These are phyloP conservation scores for Pseudocercospora ulei DNA, from an alignment of 2,329 filamentous ascomycete genomes.

Conservation along the genomic window DNA sequence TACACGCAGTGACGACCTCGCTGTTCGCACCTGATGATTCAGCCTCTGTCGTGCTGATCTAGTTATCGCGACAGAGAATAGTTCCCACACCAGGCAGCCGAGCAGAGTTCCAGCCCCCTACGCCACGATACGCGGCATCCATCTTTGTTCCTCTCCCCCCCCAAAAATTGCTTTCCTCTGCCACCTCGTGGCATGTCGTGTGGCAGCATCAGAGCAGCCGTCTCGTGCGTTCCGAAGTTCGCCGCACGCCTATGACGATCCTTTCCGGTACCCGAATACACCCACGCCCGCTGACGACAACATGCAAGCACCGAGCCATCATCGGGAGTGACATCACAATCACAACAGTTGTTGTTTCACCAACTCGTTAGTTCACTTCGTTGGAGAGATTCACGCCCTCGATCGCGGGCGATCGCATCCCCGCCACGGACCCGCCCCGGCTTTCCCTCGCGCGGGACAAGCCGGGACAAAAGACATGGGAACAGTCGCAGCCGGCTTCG, in stretches of 20 bases:
- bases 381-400: too few relatives aligned
- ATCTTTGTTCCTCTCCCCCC: conserved; percentile 4
- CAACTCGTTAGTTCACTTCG: neutral
- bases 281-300: conserved; percentile 14
- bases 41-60: neutral
- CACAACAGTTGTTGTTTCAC: neutral
- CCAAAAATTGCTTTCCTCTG: neutral
- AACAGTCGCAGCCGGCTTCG: neutral
- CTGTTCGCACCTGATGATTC: neutral
- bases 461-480: conserved; percentile 8
- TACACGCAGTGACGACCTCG: conserved; percentile 43
- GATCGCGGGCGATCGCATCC: conserved; percentile 7
- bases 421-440: conserved; percentile 3
- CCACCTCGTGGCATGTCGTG: conserved; percentile 3
- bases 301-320: conserved; percentile 16
- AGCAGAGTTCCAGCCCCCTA: conserved; percentile 1
- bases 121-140: conserved; percentile 8
- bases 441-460: conserved; percentile 8
- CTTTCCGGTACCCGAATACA: conserved; percentile 1
- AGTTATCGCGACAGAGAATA: neutral
- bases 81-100: conserved; percentile 6
- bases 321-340: neutral
- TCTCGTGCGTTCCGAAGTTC: conserved; percentile 1
- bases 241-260: neutral
- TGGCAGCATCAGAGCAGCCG: conserved; percentile 1